Conservation (phyloP, 2,329 filamentous ascomycete genomes). For the Lomentospora prolificans region DNA sequence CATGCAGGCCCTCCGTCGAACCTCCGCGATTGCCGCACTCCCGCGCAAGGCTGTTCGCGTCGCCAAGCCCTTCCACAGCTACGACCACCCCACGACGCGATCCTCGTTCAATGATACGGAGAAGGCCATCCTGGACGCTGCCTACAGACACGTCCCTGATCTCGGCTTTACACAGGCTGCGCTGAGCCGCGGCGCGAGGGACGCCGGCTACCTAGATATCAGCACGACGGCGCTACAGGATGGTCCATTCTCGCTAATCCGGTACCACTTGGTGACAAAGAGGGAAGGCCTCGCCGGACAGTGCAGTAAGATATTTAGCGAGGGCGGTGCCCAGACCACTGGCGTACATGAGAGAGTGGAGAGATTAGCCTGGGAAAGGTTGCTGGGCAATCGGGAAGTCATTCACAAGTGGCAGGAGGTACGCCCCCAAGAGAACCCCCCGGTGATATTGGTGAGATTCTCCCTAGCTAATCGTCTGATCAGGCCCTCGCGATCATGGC, state of each 20-base stretch:
- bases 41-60: neutral
- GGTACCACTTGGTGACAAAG: constrained; percentile 63
- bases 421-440: constrained; percentile 11
- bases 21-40: neutral
- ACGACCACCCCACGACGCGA: constrained; percentile 52
- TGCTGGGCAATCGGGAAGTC: constrained; percentile 64
- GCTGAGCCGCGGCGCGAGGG: constrained; percentile 67
- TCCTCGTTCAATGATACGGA: constrained; percentile 59
- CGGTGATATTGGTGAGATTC: neutral
- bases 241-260: constrained; percentile 72
- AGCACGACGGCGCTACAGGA: constrained; percentile 73
- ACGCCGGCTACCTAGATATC: constrained; percentile 79
- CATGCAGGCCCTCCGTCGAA: constrained; percentile 5
- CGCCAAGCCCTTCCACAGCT: constrained; percentile 54
- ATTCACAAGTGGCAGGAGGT: constrained; percentile 83
- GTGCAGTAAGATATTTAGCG: constrained; percentile 28
- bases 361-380: constrained; percentile 61
- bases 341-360: constrained; percentile 57
- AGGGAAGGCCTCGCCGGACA: constrained; percentile 46
- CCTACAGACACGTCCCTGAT: constrained; percentile 65
- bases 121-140: constrained; percentile 68
- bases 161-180: constrained; percentile 73
- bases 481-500: constrained; percentile 87
- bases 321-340: constrained; percentile 22
- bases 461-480: constrained; percentile 3